Evolutionary conservation across 148 eudicot genomes (phyloP), one percentile per base, ranked within the genome.

Genomic region (Suaeda aralocaspica): DNA sequence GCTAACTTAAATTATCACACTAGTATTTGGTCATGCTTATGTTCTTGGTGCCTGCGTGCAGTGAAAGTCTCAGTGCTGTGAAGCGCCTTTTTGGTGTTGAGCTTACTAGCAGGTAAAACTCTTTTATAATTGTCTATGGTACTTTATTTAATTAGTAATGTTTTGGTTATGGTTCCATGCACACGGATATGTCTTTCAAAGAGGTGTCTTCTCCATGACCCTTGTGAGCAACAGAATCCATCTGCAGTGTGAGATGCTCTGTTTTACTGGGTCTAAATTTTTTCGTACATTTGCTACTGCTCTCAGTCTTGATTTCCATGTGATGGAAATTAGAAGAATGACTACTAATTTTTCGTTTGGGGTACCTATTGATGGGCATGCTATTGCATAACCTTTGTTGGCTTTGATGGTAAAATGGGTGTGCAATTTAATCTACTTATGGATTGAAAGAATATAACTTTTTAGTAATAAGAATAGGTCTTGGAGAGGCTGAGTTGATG

Each of bases 1-100:
- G 30, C 33, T 8, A 36, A 24, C 46, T 48, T 16, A 50, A 36
- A 14, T 60, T 26, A 33, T 61, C 19, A 10, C 30, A 29, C 14
- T 5, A 29, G 18, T 64, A 50, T 26, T 69, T 76, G 60, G 59
- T 66, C n/a, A 34, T 66, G 39, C 64, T 69, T 34, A 55, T 70
- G 39, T 18, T 52, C 63, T 56, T 59, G n/a, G 36, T 24, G 8
- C 41, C 71, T 42, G 22, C 75, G 65, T 86, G 86, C 84, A 93
- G 98, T 70, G 96, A 81, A 62, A 86, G 74, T 77, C 78, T 69
- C 41, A 92, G 85, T 59, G 64, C 87, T 2, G 85, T 94, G 84
- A 94, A 91, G 84, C 80, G 71, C 61, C 92, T 94, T 77, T 94
- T 94, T 63, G 97, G 97, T 50, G 79, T 94, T 66, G 91, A 94